Evolutionary conservation across 176 grass and related monocot genomes (phyloP).

Genomic region (Oryza glumipatula): DNA sequence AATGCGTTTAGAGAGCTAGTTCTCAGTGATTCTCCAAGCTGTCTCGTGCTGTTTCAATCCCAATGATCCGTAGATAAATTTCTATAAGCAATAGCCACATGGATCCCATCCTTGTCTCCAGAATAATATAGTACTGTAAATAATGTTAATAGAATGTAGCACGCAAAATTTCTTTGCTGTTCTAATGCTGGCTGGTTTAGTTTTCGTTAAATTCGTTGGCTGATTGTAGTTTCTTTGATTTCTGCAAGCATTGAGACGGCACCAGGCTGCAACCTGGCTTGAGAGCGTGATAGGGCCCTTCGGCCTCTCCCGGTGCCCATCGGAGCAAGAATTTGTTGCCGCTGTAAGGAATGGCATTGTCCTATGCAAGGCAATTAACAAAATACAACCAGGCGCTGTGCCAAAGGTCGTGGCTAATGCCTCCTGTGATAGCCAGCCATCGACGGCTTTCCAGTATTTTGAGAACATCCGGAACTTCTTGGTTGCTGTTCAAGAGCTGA

Average conservation of each 20-base stretch:
- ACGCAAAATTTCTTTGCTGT: not conserved
- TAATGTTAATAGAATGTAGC: not conserved
- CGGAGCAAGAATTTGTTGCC: conserved; percentile 69
- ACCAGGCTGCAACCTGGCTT: conserved; percentile 76
- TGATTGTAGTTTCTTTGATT: conserved; percentile 40
- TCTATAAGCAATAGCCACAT: not conserved
- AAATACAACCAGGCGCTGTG: conserved; percentile 66
- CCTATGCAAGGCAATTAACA: conserved; percentile 88
- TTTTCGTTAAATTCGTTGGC: not conserved
- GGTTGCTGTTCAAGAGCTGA: conserved; percentile 70
- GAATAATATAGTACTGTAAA: not conserved
- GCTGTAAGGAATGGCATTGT: conserved; percentile 78
- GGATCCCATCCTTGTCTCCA: conserved; percentile 2
- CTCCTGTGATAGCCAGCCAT: conserved; percentile 64
- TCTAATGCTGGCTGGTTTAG: not conserved
- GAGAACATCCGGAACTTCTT: conserved; percentile 96
- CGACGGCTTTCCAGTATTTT: conserved; percentile 82
- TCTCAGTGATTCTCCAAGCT: conserved; percentile 2
- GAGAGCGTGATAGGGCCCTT: conserved; percentile 61
- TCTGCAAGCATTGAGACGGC: conserved; percentile 69
- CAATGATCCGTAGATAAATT: not conserved
- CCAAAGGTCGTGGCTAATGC: conserved; percentile 61
- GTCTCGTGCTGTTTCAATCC: not conserved
- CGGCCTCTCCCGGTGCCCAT: conserved; percentile 51
- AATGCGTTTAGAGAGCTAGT: not conserved